Base-by-base conservation (phyloP, 1,139 yeast genomes). In the Pneumocystis jirovecii region DNA sequence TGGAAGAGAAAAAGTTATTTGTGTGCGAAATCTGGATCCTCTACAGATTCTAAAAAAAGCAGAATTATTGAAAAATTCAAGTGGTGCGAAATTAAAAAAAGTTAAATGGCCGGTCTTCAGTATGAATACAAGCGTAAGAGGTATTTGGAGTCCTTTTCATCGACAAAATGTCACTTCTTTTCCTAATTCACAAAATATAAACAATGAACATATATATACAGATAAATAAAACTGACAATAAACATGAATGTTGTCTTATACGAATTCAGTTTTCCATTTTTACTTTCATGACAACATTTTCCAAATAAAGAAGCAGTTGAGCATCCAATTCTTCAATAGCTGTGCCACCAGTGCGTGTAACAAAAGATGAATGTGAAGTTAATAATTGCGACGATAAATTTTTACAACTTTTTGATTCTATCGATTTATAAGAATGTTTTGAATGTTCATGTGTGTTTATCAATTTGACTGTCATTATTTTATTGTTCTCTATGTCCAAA, bases 91-190 rank as follows among this genome's bases (percentile, higher is more conserved):
- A 64, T 73, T 87, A 67, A 77, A 80, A 70, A 85, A 84, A 73
- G 83, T 87, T 68, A 80, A 82, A 70, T 85, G 86, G 70, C 86
- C 87, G 70, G 97, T 93, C 60, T 82, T 84, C 74, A 86, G 96
- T 61, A 76, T 81, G 68, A 93, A 91, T 75, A 83, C 83, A 68
- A 86, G 96, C 64, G 93, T 93, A 21, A 86, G 99, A 81, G 99
- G 98, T 72, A 81, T 93, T 65, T 93, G 99, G 98, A 89, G 97
- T 63, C 98, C 98, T 66, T 81, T 93, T 79, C 97, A 93, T 74
- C 57, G 25, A 15, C 57, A 50, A 15, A 50, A 50, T 50, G 21
- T 7, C n/a, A 15, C 25, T 50, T 50, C 29, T 6, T 45, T 3
- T 25, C 15, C 31, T 12, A 15, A 50, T 12, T 25, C 17, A 21